A percentile compares a stretch with the other conserved stretches of the same genome.
These are phyloP conservation scores for Coniella lustricola DNA, from an alignment of 2,329 filamentous ascomycete genomes.

Conservation along the genomic window DNA sequence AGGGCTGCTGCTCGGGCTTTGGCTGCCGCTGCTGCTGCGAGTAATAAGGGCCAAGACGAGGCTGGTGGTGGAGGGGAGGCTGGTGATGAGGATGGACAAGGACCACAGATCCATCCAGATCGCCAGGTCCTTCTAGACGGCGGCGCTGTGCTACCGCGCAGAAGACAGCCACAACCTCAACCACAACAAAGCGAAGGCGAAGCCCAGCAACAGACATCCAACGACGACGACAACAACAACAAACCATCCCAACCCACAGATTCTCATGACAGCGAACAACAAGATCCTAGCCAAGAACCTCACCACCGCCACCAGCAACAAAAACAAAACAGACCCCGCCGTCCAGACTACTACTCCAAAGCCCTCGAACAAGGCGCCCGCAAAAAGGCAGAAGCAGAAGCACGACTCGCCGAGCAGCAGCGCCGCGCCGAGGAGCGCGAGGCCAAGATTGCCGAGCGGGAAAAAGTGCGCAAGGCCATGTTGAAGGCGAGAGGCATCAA, in stretches of 20 bases:
- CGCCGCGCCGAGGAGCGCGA: slow-evolving; percentile 56
- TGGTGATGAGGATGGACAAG: slow-evolving; percentile 1
- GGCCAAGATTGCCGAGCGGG: slow-evolving; percentile 56
- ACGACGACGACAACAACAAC: no score
- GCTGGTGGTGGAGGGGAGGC: no score
- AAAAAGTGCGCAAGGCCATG: slow-evolving; percentile 58
- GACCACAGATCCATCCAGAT: slow-evolving; percentile 31
- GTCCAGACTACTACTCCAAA: slow-evolving; percentile 58
- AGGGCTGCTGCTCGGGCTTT: slow-evolving; percentile 3
- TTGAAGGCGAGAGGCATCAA: slow-evolving; percentile 64
- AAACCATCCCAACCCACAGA: no score
- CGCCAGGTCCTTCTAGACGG: slow-evolving; percentile 32
- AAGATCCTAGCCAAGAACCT: not conserved
- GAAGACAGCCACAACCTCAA: slow-evolving; percentile 16
- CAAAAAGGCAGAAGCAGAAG: slow-evolving; percentile 35
- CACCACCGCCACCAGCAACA: not conserved
- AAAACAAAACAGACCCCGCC: slow-evolving; percentile 19
- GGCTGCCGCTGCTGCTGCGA: not conserved
- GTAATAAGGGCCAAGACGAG: slow-evolving; percentile 16
- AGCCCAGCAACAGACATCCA: no score
- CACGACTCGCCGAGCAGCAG: slow-evolving; percentile 34
- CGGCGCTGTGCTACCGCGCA: no score
- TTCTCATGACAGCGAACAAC: not conserved
- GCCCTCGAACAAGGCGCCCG: slow-evolving; percentile 45
- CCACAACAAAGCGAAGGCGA: not conserved